Evolutionary conservation across 306 rosid species (phyloP), one percentile per base, ranked within the genome.

Genomic region (Coriaria nepalensis): DNA sequence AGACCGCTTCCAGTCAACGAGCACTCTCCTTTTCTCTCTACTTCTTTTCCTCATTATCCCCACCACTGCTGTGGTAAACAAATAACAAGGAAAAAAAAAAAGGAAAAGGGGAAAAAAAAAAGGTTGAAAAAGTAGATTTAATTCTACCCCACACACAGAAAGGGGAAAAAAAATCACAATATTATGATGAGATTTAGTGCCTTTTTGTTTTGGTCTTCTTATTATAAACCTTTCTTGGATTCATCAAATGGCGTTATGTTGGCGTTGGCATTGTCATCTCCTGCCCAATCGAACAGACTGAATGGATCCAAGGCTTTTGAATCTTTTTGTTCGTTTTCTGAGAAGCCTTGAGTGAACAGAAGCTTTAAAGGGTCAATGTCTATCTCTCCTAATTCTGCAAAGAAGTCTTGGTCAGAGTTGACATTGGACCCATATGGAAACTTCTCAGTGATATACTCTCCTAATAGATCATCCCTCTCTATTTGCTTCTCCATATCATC

Each of bases 341-440:
- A 13, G 15, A 65, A 69, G 10, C 62, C 79, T 69, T 60, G 79
- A 5, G 62, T 50, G 37, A 79, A 75, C 76, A 75, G 66, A 7
- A 75, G 64, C 60, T 67, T 57, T 10, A 72, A 56, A 9, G 87
- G 80, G 56, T 79, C 75, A 15, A 61, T 59, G 50, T 70, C 69
- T 9, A 80, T 61, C 59, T 80, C 87, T 9, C 58, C 87, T 65
- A 80, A 80, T 6, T 67, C 88, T 6, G 88, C 80, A 67, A 80
- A 80, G 43, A 76, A 76, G 11, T 78, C 86, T 34, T 74, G 76
- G 54, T 12, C n/a, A 33, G 43, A 46, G 40, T 52, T 15, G 7
- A 56, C 45, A 38, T 66, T 64, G 10, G 9, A 13, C 56, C 60
- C 58, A 44, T 68, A 68, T 36, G 70, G 51, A 8, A 67, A 42